Percentiles rank a stretch among this genome's conserved stretches.
Evolutionary conservation across 345 rosid species (phyloP).

Genomic region (Syzygium grande): DNA sequence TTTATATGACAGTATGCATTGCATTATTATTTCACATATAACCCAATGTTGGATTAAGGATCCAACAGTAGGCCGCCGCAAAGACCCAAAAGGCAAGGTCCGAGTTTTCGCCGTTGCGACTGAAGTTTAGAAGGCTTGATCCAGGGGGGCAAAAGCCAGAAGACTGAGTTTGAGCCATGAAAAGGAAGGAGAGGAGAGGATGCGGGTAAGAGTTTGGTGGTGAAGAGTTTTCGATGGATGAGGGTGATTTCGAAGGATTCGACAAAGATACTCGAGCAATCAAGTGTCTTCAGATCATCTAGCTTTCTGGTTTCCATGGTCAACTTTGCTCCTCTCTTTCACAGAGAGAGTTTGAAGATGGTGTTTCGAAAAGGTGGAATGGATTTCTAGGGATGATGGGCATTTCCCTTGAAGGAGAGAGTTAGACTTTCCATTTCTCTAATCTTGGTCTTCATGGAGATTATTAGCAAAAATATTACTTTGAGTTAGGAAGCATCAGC

Average conservation of each 20-base stretch:
- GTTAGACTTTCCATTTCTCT: background rate
- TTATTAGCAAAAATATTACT: background rate
- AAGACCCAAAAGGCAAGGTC: no score
- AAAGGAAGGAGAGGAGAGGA: background rate
- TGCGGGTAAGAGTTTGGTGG: background rate
- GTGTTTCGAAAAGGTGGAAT: background rate
- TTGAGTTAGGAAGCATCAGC: background rate
- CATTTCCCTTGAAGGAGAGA: background rate
- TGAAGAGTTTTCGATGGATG: background rate
- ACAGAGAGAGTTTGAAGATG: background rate
- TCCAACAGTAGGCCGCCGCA: no score
- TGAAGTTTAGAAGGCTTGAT: background rate
- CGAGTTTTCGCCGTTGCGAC: background rate
- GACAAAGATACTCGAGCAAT: background rate
- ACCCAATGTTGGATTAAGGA: no score
- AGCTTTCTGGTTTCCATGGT: background rate
- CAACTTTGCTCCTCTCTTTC: background rate
- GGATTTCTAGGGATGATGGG: background rate
- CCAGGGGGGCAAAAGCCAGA: background rate
- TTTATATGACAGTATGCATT: no score
- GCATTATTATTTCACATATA: no score
- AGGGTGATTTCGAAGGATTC: background rate
- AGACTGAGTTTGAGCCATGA: background rate
- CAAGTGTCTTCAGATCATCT: background rate
- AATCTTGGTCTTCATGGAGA: background rate